Base-by-base conservation (phyloP, 2,329 filamentous ascomycete genomes). In the Dryadomyces sulphureus region DNA sequence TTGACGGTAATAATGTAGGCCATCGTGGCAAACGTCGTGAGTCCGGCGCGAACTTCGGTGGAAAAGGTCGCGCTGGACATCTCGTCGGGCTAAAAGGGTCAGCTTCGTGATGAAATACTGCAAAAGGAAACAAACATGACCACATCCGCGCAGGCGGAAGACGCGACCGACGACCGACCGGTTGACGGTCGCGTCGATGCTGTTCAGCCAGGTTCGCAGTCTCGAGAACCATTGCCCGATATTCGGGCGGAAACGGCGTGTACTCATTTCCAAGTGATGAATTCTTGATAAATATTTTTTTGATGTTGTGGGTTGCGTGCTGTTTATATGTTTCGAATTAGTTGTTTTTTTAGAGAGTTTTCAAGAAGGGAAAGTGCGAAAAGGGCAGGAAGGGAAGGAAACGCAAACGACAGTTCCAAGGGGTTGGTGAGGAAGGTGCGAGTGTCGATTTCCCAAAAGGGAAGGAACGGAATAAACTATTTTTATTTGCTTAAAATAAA, bases 11-110 rank as follows among this genome's bases (percentile, higher is more conserved):
- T 88, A 54, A 92, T 90, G 62, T 89, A 90, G 14, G 84, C 81
- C 84, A 88, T 87, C 3, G 81, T 83, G 46, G 81, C 79, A 58
- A 84, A 84, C 2, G 85, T 92, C 2, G 86, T 87, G 45, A 90
- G 60, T 1, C 85, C 86, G 25, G 85, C 86, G 24, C 85, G 79
- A 48, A 92, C 65, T 61, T 92, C 86, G 20, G 77, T 82, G 52
- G 85, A 78, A 60, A 90, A 88, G 49, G 72, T 79, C 32, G 82
- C 73, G 34, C 76, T 76, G 49, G 73, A 72, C 42, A 86, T 77
- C 56, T 83, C 78, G 42, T 78, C 70, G 27, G 75, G 74, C 57
- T 61, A 24, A 7, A 38, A 4, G 19, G n/a, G 20, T n/a, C 7
- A 38, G 36, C 3, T 22, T 8, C 8, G 8, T 14, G 34, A 36